Percentiles rank a stretch among this genome's conserved stretches.
Conservation (phyloP, 352 stramenopile genomes). For the Phytophthora sp. region DNA sequence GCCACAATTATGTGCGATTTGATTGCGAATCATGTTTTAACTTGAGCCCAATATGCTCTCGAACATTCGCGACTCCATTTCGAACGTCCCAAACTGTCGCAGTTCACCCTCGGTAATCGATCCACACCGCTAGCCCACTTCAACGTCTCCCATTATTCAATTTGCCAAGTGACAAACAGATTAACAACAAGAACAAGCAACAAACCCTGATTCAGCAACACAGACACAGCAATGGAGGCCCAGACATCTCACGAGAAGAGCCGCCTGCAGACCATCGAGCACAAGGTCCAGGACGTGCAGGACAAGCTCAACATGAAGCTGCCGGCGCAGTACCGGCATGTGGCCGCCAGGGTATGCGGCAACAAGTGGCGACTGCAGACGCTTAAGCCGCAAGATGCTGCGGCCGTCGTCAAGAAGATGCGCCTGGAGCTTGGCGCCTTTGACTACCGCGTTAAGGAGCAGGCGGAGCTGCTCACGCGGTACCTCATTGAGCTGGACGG, state of each 20-base stretch:
- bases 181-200: no score
- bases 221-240: slow-evolving; percentile 40
- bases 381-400: slow-evolving; percentile 9
- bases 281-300: slow-evolving; percentile 52
- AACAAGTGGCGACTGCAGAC: slow-evolving; percentile 57
- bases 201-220: no score
- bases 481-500: slow-evolving; percentile 63
- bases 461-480: slow-evolving; percentile 65
- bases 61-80: slow-evolving; percentile 31
- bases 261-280: slow-evolving; percentile 51
- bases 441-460: slow-evolving; percentile 64
- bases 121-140: no score
- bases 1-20: no score
- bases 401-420: slow-evolving; percentile 42
- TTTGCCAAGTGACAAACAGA: slow-evolving; percentile 30
- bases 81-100: slow-evolving; percentile 24
- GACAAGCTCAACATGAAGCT: slow-evolving; percentile 45
- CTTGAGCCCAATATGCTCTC: slow-evolving; percentile 25
- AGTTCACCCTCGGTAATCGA: neutral
- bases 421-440: slow-evolving; percentile 62
- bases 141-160: slow-evolving; percentile 39
- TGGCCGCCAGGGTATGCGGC: slow-evolving; percentile 42
- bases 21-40: no score
- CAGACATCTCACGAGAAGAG: slow-evolving; percentile 41
- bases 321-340: slow-evolving; percentile 39